phyloP scores from a whole-genome alignment of 2,329 filamentous ascomycete genomes.

The Aschersonia sp. region DNA sequence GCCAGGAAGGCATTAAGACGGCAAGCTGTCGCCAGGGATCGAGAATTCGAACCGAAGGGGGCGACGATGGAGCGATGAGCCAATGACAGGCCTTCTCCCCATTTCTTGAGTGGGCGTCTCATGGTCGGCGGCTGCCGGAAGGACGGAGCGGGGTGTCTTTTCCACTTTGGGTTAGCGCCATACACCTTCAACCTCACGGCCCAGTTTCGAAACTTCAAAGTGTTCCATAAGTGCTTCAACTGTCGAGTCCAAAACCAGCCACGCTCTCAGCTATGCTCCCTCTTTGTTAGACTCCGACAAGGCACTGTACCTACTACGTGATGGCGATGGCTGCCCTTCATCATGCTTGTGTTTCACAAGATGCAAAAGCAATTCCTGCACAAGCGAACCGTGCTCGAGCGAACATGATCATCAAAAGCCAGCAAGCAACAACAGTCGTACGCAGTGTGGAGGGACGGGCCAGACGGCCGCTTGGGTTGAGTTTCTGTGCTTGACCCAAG shows the following conservation, averaged over 20 bases:
- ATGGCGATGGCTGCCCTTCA: not conserved
- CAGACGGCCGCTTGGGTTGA: too few relatives aligned
- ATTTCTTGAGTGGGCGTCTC: not conserved
- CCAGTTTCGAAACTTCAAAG: conserved; percentile 25
- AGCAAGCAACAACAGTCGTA: too few relatives aligned
- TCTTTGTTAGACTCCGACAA: not conserved
- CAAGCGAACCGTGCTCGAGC: too few relatives aligned
- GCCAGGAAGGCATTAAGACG: not conserved
- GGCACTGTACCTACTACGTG: not conserved
- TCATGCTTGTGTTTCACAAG: not conserved
- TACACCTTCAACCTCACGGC: conserved; percentile 5
- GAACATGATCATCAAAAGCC: too few relatives aligned
- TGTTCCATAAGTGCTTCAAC: conserved; percentile 35
- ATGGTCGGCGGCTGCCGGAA: not conserved
- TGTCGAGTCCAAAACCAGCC: conserved; percentile 8
- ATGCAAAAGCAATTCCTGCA: not conserved
- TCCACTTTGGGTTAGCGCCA: conserved; percentile 2
- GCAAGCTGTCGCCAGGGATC: not conserved
- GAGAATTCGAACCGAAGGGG: too few relatives aligned
- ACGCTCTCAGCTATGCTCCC: not conserved
- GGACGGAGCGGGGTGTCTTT: not conserved
- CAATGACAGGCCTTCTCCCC: not conserved
- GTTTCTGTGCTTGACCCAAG: too few relatives aligned
- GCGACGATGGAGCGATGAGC: not conserved
- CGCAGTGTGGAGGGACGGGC: too few relatives aligned